These are phyloP conservation scores for Crinitomyces ghanaensis DNA, from an alignment of 805 yeast genomes.

Conservation along the genomic window DNA sequence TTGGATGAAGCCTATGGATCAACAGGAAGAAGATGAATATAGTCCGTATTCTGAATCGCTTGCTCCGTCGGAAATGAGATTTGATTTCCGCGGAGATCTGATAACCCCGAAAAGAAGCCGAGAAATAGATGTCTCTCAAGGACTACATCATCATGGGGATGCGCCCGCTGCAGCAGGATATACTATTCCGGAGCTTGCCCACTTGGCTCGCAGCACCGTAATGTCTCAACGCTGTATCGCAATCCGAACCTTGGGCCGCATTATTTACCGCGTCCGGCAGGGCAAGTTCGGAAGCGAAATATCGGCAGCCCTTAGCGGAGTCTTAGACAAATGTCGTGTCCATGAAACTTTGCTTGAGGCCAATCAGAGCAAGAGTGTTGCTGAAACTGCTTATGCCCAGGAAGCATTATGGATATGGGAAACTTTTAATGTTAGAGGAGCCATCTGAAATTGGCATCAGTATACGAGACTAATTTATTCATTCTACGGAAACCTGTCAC, in stretches of 20 bases:
- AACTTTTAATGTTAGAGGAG: too few relatives aligned
- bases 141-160: conserved; percentile 86
- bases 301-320: conserved; percentile 55
- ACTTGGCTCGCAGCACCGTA: conserved; percentile 63
- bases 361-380: conserved; percentile 45
- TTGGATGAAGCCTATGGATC: conserved; percentile 74
- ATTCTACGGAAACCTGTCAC: too few relatives aligned
- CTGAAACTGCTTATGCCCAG: conserved; percentile 71
- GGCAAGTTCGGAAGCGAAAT: conserved; percentile 33
- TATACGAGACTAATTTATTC: neutral
- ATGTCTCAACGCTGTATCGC: conserved; percentile 83
- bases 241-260: conserved; percentile 76
- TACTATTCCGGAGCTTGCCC: conserved; percentile 72
- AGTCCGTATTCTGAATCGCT: conserved; percentile 31
- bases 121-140: conserved; percentile 43
- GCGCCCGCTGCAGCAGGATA: conserved; percentile 89
- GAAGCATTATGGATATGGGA: conserved; percentile 91
- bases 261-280: conserved; percentile 66
- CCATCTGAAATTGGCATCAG: neutral
- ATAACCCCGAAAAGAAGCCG: conserved; percentile 45
- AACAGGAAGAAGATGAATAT: conserved; percentile 28
- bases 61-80: conserved; percentile 53
- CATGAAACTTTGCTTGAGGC: conserved; percentile 51
- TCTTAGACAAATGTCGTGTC: conserved; percentile 50
- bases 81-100: conserved; percentile 77